Evolutionary conservation across 1,284 basidiomycete genomes (phyloP).

Genomic region (Apiotrichum veenhuisii): DNA sequence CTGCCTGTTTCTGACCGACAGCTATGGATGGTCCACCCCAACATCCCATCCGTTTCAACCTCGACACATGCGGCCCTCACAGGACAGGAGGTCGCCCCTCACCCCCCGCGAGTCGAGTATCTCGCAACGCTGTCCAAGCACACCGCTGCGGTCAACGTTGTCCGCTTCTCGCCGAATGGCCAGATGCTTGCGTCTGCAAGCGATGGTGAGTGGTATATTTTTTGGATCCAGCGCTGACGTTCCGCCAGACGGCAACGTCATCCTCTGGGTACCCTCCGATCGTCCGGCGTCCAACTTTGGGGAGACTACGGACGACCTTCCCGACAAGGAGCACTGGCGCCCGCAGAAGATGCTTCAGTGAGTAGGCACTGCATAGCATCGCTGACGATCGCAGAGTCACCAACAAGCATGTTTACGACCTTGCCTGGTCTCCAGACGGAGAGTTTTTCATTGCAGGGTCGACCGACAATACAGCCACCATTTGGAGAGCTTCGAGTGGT

Average conservation of each 20-base stretch:
- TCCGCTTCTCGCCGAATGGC: conserved; percentile 93
- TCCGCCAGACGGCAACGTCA: conserved; percentile 83
- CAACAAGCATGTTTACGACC: conserved; percentile 92
- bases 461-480: conserved; percentile 83
- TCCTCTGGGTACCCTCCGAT: conserved; percentile 85
- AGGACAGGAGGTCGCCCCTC: conserved; percentile 51
- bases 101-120: conserved; percentile 90
- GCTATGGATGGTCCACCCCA: conserved; percentile 93
- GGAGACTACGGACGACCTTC: conserved; percentile 73
- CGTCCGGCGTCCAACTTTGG: conserved; percentile 72
- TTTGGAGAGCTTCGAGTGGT: conserved; percentile 47
- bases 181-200: conserved; percentile 89
- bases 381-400: conserved; percentile 52
- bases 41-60: conserved; percentile 62
- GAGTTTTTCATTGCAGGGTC: conserved; percentile 91
- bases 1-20: conserved; percentile 40
- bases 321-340: conserved; percentile 95
- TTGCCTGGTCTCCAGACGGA: conserved; percentile 94
- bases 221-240: conserved; percentile 1
- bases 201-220: conserved; percentile 63
- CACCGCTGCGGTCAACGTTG: conserved; percentile 93
- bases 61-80: conserved; percentile 58
- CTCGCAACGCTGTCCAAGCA: conserved; percentile 90
- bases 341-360: conserved; percentile 82
- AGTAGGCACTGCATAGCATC: conserved; percentile 19